Percentiles rank a stretch among this genome's conserved stretches.
phyloP scores from a whole-genome alignment of 768 basidiomycete species.

The Lactarius tabidus region DNA sequence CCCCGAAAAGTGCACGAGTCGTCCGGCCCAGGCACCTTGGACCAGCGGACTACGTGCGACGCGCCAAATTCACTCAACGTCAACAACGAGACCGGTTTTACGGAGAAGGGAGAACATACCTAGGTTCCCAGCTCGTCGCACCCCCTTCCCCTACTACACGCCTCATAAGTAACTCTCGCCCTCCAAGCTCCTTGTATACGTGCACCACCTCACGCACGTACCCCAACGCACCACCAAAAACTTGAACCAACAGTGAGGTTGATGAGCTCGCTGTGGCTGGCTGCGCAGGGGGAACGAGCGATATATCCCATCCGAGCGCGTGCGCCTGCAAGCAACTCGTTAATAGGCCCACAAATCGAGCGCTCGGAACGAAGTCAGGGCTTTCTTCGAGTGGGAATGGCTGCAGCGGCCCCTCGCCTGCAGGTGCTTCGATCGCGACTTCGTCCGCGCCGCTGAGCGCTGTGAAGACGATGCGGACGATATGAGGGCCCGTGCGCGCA shows the following conservation, averaged over 20 bases:
- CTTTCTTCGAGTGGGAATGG: slow-evolving; percentile 42
- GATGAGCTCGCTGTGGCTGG: slow-evolving; percentile 61
- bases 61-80: neutral
- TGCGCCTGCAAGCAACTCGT: slow-evolving; percentile 60
- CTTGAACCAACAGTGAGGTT: slow-evolving; percentile 50
- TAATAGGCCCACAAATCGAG: slow-evolving; percentile 53
- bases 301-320: slow-evolving; percentile 62
- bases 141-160: slow-evolving; percentile 54
- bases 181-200: slow-evolving; percentile 66
- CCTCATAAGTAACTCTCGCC: slow-evolving; percentile 61
- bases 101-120: slow-evolving; percentile 36
- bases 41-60: slow-evolving; percentile 42
- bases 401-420: slow-evolving; percentile 44
- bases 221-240: slow-evolving; percentile 54
- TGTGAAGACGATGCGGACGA: slow-evolving; percentile 43
- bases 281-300: slow-evolving; percentile 52
- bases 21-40: slow-evolving; percentile 55
- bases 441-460: slow-evolving; percentile 30
- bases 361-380: slow-evolving; percentile 43
- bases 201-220: slow-evolving; percentile 58
- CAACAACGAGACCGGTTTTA: neutral
- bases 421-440: slow-evolving; percentile 42
- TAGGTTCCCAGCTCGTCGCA: slow-evolving; percentile 52
- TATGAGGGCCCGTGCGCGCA: slow-evolving; percentile 38
- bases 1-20: slow-evolving; percentile 54